Evolutionary conservation across 106 monocot genomes (phyloP).

Genomic region (Apostasia ramifera): DNA sequence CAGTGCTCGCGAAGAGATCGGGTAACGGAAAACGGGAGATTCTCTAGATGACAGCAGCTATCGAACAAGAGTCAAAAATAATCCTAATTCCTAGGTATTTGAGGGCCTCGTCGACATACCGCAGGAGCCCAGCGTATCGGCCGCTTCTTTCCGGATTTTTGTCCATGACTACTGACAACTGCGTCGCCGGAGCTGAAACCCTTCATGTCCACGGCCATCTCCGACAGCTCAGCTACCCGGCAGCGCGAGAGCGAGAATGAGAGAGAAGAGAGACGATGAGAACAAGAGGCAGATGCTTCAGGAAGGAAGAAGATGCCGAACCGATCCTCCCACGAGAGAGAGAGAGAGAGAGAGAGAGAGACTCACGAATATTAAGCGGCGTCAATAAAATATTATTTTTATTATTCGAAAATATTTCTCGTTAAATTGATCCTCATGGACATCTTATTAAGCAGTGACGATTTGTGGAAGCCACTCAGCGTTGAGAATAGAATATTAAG

Average conservation of each 20-base stretch:
- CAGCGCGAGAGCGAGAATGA: constrained; percentile 5
- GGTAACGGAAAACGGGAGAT: too few species aligned
- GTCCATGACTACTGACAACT: not conserved
- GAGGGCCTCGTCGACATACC: constrained; percentile 1
- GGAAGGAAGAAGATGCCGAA: not conserved
- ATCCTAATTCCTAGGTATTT: constrained; percentile 12
- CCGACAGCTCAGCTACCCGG: constrained; percentile 5
- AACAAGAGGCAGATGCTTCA: not conserved
- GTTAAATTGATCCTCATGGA: too few species aligned
- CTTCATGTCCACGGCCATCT: constrained; percentile 22
- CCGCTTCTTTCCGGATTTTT: constrained; percentile 11
- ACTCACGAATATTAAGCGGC: not conserved
- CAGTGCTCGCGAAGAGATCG: not conserved
- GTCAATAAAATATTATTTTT: too few species aligned
- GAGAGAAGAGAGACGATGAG: not conserved
- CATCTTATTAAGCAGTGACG: too few species aligned
- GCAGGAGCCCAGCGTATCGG: constrained; percentile 2
- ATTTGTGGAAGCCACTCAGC: too few species aligned
- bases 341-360: not conserved
- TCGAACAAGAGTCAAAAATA: not conserved
- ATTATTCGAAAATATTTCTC: too few species aligned
- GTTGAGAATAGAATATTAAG: too few species aligned
- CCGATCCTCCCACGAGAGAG: not conserved
- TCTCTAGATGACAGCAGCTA: not conserved
- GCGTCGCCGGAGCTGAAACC: constrained; percentile 1